Evolutionary conservation across 2,329 filamentous ascomycete genomes (phyloP).

Genomic region (Ophiognomonia clavigignenti-juglandacearum): DNA sequence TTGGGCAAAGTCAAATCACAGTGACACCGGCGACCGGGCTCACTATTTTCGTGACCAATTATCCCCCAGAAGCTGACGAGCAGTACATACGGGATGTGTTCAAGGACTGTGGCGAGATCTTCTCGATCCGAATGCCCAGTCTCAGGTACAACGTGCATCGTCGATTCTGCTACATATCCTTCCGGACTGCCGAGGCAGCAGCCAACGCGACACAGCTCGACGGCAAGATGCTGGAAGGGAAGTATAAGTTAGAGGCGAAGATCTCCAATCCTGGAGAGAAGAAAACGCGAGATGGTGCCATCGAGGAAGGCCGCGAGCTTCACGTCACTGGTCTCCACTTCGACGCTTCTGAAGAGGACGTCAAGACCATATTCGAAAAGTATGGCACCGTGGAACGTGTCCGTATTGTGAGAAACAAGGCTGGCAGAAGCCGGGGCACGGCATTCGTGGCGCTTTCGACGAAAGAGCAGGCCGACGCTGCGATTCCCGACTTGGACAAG

Average conservation of each 20-base stretch:
- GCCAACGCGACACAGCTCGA: slow-evolving; percentile 69
- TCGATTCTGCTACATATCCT: slow-evolving; percentile 95
- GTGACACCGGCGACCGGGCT: slow-evolving; percentile 72
- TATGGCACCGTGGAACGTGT: slow-evolving; percentile 72
- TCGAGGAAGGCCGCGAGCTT: slow-evolving; percentile 83
- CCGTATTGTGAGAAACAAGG: slow-evolving; percentile 63
- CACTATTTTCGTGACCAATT: slow-evolving; percentile 89
- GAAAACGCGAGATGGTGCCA: slow-evolving; percentile 72
- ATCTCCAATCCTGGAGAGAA: slow-evolving; percentile 79
- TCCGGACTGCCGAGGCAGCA: slow-evolving; percentile 64
- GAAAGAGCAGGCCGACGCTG: slow-evolving; percentile 62
- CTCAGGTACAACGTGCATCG: slow-evolving; percentile 84
- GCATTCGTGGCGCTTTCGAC: slow-evolving; percentile 75
- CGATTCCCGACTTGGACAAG: slow-evolving; percentile 64
- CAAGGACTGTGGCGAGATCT: slow-evolving; percentile 70
- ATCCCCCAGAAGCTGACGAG: slow-evolving; percentile 72
- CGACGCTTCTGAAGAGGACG: slow-evolving; percentile 59
- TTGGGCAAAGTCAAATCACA: slow-evolving; percentile 67
- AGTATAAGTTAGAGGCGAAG: slow-evolving; percentile 67
- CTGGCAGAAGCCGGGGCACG: slow-evolving; percentile 68
- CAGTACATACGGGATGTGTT: slow-evolving; percentile 65
- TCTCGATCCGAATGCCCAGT: slow-evolving; percentile 84
- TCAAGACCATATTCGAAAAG: slow-evolving; percentile 66
- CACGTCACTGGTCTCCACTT: slow-evolving; percentile 68
- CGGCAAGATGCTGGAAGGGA: slow-evolving; percentile 62